Evolutionary conservation across 1,284 basidiomycete species (phyloP).

Genomic region (Fistulinella cinereoalba): DNA sequence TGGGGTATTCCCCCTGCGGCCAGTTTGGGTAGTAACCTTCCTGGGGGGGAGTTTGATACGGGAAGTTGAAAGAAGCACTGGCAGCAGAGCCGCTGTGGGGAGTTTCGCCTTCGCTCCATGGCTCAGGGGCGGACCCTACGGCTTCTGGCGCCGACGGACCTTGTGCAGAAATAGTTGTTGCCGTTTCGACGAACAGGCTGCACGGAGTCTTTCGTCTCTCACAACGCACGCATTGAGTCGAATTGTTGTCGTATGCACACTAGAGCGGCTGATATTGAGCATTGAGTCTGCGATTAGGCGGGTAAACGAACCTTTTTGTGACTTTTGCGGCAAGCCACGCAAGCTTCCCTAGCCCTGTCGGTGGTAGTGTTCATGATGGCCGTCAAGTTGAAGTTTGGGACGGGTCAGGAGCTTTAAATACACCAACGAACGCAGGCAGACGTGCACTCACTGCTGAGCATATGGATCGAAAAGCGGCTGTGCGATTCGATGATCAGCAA

Average conservation of each 20-base stretch:
- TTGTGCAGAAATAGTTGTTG: constrained; percentile 5
- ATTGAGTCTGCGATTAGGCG: background rate
- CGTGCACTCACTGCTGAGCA: constrained; percentile 4
- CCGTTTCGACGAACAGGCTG: constrained; percentile 22
- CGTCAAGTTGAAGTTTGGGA: constrained; percentile 3
- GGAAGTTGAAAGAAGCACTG: constrained; percentile 5
- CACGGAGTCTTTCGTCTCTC: constrained; percentile 10
- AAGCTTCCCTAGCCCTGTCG: constrained; percentile 31
- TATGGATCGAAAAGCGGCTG: constrained; percentile 11
- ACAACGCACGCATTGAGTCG: constrained; percentile 20
- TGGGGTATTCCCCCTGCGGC: constrained; percentile 10
- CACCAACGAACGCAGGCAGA: constrained; percentile 1
- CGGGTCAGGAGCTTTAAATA: constrained; percentile 25
- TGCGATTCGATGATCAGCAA: constrained; percentile 13
- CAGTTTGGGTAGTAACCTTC: background rate
- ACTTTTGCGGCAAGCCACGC: constrained; percentile 27
- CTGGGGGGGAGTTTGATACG: constrained; percentile 2
- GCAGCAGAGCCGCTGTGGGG: constrained; percentile 10
- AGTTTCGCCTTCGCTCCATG: constrained; percentile 10
- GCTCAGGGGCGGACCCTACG: constrained; percentile 2
- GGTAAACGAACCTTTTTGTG: constrained; percentile 30
- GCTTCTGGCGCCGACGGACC: constrained; percentile 1
- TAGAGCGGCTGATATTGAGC: constrained; percentile 10
- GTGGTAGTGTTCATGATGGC: constrained; percentile 18
- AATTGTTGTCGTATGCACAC: constrained; percentile 21